phyloP scores from a whole-genome alignment of 1,284 basidiomycete genomes.

The Marasmius fiardii region DNA sequence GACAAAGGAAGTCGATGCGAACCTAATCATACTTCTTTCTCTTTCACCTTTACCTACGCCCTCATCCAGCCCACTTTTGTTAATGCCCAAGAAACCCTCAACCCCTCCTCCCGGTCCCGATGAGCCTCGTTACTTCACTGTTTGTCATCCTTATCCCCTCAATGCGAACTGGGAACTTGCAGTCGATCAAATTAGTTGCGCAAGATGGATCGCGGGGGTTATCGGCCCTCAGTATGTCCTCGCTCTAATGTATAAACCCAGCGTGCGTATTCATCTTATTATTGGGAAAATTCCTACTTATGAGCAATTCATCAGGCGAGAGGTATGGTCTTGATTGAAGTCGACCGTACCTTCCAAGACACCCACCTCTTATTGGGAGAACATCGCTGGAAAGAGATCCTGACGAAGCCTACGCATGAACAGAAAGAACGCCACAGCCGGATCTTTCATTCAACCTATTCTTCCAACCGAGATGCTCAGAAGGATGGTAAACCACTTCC shows the following conservation, averaged over 20 bases:
- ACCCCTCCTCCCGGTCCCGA: constrained; percentile 57
- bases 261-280: constrained; percentile 34
- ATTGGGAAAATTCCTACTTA: not conserved
- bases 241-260: constrained; percentile 61
- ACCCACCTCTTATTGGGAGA: constrained; percentile 51
- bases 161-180: constrained; percentile 50
- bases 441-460: constrained; percentile 53
- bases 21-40: not conserved
- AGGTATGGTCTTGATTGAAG: constrained; percentile 64
- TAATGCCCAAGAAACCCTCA: constrained; percentile 54
- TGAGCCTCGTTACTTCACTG: constrained; percentile 55
- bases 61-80: constrained; percentile 9
- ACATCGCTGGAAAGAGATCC: constrained; percentile 59
- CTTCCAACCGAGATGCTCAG: constrained; percentile 36
- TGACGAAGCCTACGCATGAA: constrained; percentile 39
- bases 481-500: constrained; percentile 34
- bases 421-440: constrained; percentile 39
- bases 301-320: constrained; percentile 40
- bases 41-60: not conserved
- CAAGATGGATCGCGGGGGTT: constrained; percentile 61
- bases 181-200: constrained; percentile 47
- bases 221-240: constrained; percentile 44
- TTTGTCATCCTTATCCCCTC: constrained; percentile 60
- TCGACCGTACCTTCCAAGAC: constrained; percentile 34
- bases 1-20: too few relatives aligned